Evolutionary conservation across 192 early-diverging fungal species (phyloP), one percentile per base, ranked within the genome.

Genomic region (Entrophospora sp.): DNA sequence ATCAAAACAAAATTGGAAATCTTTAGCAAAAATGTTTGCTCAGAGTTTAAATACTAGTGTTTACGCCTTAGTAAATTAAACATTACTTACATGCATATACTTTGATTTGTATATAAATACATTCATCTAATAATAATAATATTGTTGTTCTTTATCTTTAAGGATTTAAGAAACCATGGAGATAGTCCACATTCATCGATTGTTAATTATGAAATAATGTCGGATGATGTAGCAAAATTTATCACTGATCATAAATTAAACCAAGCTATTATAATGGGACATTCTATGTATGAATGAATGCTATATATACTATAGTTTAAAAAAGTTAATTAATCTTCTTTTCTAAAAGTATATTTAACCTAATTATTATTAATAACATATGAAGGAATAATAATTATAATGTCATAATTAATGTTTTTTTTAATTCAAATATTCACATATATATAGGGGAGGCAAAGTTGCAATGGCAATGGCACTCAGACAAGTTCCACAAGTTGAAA

Each of bases 91-190:
- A n/a, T n/a, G n/a, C n/a, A n/a, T n/a, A n/a, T 12, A 55, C 2
- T 28, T 5, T 28, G 34, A 59, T 48, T 4, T 22, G 27, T 32
- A 7, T 1, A 30, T 12, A 18, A 36, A 14, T 18, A 38, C 28
- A 6, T 20, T 32, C 27, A 5, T 24, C 38, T 53, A 52, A 25
- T 20, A 53, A 55, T 49, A 35, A 9, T 36, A 2, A 27, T 31
- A 55, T 32, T 64, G 18, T 14, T 55, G 18, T 22, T 66, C 16
- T 46, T 64, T 32, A 9, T 12, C 34, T 16, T 24, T 13, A 45
- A 84, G 82, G 96, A 98, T 73, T 77, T 95, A 60, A 82, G 96
- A 24, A 98, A 98, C 76, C 96, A 98, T 68, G 96, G 96, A 25
- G 90, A 92, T 30, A 94, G 91, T 64, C 85, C 83, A 6, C 93